A percentile compares a stretch with the other conserved stretches of the same genome.
These are phyloP conservation scores for Penicillium sp. DNA, from an alignment of 2,329 filamentous ascomycete species.

Conservation along the genomic window DNA sequence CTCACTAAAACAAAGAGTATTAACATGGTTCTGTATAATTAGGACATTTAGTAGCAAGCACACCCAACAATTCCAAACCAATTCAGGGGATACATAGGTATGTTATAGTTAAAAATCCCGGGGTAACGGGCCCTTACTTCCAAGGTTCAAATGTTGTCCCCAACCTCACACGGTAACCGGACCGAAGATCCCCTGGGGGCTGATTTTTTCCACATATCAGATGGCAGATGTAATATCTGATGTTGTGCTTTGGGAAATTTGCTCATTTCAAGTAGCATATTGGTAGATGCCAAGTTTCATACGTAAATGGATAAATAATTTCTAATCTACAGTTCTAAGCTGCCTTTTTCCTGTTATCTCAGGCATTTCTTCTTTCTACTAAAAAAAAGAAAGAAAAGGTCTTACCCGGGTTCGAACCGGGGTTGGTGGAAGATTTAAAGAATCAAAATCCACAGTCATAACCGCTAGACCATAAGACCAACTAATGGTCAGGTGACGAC, in stretches of 20 bases:
- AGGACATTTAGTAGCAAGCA: not conserved
- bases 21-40: not conserved
- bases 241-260: not conserved
- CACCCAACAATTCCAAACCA: not conserved
- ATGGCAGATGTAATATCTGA: not conserved
- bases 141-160: not conserved
- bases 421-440: not conserved
- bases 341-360: too few species aligned
- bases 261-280: too few species aligned
- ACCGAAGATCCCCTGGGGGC: slow-evolving; percentile 18
- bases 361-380: too few species aligned
- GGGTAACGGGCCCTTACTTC: not conserved
- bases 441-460: too few species aligned
- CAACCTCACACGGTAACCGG: slow-evolving; percentile 9
- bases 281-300: too few species aligned
- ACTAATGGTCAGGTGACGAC: too few species aligned
- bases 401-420: not conserved
- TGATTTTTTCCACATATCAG: slow-evolving; percentile 24
- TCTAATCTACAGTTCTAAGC: too few species aligned
- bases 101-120: not conserved
- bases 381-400: not conserved
- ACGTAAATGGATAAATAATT: too few species aligned
- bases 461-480: too few species aligned
- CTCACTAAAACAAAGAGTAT: not conserved
- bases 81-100: not conserved